These are phyloP conservation scores for Psilocybe cubensis DNA, from an alignment of 768 basidiomycete genomes.

Conservation along the genomic window DNA sequence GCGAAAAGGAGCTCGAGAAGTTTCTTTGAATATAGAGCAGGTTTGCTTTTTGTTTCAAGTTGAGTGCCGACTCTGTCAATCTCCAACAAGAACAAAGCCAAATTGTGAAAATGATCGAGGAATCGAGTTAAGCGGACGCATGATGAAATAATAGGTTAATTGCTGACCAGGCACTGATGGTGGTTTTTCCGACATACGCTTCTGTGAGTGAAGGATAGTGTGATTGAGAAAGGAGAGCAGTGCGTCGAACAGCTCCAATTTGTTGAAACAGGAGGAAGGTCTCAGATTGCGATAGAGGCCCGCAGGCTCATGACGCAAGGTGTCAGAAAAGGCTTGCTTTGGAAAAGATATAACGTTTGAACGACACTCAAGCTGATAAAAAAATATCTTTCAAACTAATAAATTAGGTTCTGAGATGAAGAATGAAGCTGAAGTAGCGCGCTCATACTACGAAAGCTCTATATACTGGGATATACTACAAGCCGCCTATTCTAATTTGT, in stretches of 20 bases:
- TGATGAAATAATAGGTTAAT: not conserved
- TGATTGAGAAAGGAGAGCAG: not conserved
- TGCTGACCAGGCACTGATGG: not conserved
- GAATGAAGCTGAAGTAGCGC: too few relatives aligned
- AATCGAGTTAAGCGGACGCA: not conserved
- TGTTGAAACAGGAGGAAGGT: not conserved
- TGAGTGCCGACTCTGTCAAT: not conserved
- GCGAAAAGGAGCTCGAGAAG: conserved; percentile 5
- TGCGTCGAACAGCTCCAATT: not conserved
- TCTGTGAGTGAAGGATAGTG: not conserved
- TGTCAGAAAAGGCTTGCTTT: too few relatives aligned
- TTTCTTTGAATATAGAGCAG: conserved; percentile 6
- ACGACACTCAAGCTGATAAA: too few relatives aligned
- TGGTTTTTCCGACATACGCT: not conserved
- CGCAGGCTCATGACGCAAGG: not conserved
- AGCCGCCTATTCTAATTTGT: too few relatives aligned
- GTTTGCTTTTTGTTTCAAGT: conserved; percentile 18
- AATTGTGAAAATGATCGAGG: not conserved
- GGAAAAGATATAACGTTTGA: too few relatives aligned
- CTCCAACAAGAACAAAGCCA: not conserved
- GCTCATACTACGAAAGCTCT: too few relatives aligned
- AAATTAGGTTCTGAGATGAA: too few relatives aligned
- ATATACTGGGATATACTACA: too few relatives aligned
- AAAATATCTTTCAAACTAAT: too few relatives aligned
- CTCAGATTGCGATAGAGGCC: not conserved